A percentile compares a stretch with the other conserved stretches of the same genome.
Conservation (phyloP, 1,139 yeast species). For the Saccharomycopsis phalli region DNA sequence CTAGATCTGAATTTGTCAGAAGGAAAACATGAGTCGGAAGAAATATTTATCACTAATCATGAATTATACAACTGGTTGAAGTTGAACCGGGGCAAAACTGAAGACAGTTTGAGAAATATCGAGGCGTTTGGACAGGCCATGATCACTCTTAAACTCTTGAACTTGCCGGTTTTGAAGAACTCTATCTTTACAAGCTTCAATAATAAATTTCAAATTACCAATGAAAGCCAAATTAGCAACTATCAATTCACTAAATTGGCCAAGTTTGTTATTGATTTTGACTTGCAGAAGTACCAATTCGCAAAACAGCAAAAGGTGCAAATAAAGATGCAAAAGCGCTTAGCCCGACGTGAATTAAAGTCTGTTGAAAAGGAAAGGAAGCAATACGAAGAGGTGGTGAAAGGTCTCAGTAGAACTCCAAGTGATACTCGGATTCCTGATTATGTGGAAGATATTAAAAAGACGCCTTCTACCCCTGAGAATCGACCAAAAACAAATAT, state of each 20-base stretch:
- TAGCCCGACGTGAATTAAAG: constrained; percentile 8
- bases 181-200: constrained; percentile 15
- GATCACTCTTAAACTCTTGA: constrained; percentile 11
- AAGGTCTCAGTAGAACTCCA: constrained; percentile 7
- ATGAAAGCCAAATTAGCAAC: constrained; percentile 23
- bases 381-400: constrained; percentile 6
- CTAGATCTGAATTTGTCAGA: constrained; percentile 11
- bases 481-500: constrained; percentile 15
- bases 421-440: constrained; percentile 6
- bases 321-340: constrained; percentile 10
- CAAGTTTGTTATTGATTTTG: constrained; percentile 22
- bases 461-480: constrained; percentile 7
- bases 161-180: constrained; percentile 18
- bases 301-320: constrained; percentile 13
- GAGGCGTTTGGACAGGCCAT: constrained; percentile 18
- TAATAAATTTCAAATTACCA: constrained; percentile 19
- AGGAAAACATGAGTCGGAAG: constrained; percentile 24
- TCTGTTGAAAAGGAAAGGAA: constrained; percentile 7
- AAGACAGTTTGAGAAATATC: constrained; percentile 15
- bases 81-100: constrained; percentile 21
- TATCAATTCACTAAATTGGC: constrained; percentile 26
- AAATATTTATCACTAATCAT: constrained; percentile 17
- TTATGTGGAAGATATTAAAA: constrained; percentile 8
- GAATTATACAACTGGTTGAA: constrained; percentile 23
- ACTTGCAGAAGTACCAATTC: constrained; percentile 10